Evolutionary conservation across 192 early-diverging fungal genomes (phyloP), one percentile per base, ranked within the genome.

Genomic region (Umbelopsis sp.): DNA sequence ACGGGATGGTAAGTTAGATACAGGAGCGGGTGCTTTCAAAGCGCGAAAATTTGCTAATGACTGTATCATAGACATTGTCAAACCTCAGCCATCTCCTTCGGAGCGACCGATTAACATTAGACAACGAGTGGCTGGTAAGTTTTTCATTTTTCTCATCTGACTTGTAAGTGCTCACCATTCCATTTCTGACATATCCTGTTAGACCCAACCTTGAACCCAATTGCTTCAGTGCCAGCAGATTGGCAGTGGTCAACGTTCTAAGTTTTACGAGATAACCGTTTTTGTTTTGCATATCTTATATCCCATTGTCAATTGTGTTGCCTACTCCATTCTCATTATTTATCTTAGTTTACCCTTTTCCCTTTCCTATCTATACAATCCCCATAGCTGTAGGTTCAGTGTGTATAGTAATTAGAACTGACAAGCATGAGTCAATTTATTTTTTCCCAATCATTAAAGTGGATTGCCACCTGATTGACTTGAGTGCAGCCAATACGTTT

Each of bases 211-310:
- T 67, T 65, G 18, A 51, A 61, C 46, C 74, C 74, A 44, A 67
- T 71, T 22, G 30, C 69, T 0, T 70, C 68, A 27, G 69, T 71
- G 22, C 69, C 69, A 30, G 74, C 69, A 23, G 70, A 71, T 55
- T 76, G 74, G 74, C 69, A 76, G 49, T 76, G 74, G 74, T 71
- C 74, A 4, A 76, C 74, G 35, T 76, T 76, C 64, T 76, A 48
- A 71, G 27, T 64, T 30, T 44, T 64, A 55, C 7, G 37, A 9
- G 37, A 41, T 1, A 41, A 41, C 5, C 37, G 1, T 41, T 41
- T 9, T 41, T 41, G 37, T 41, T 41, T 41, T 41, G 37, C 37
- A 41, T 41, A 41, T 50, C 18, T 22, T 68, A 15, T 23, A 47
- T 11, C 23, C 35, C 6, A 68, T 68, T 49, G 67, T 46, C 37